These are phyloP conservation scores for Diaporthe ampelina DNA, from an alignment of 2,329 filamentous ascomycete species.

Conservation along the genomic window DNA sequence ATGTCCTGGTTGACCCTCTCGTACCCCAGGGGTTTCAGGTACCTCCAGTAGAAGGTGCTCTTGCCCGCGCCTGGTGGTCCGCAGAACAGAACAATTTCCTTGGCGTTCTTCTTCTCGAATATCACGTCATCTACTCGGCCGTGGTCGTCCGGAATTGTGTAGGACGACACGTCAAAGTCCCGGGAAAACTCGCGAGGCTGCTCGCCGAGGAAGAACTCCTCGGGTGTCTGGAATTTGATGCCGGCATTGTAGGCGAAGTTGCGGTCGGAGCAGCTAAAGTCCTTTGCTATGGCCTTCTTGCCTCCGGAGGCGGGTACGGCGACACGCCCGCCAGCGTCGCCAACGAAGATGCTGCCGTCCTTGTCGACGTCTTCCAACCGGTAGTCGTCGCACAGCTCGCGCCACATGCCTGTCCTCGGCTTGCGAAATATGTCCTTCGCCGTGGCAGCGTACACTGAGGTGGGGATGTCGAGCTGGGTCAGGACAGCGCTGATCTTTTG, in stretches of 20 bases:
- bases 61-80: slow-evolving; percentile 93
- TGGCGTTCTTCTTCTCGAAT: slow-evolving; percentile 71
- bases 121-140: slow-evolving; percentile 53
- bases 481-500: slow-evolving; percentile 80
- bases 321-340: slow-evolving; percentile 81
- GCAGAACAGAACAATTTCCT: slow-evolving; percentile 87
- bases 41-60: slow-evolving; percentile 87
- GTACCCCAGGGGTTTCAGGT: slow-evolving; percentile 84
- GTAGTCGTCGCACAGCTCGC: slow-evolving; percentile 70
- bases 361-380: slow-evolving; percentile 76
- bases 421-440: slow-evolving; percentile 87
- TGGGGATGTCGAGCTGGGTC: slow-evolving; percentile 79
- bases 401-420: slow-evolving; percentile 92
- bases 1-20: slow-evolving; percentile 91
- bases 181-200: slow-evolving; percentile 74
- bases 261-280: slow-evolving; percentile 77
- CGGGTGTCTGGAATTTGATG: slow-evolving; percentile 85
- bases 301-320: slow-evolving; percentile 52
- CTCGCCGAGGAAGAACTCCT: slow-evolving; percentile 88
- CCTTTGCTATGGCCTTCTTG: slow-evolving; percentile 57
- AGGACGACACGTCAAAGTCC: slow-evolving; percentile 77
- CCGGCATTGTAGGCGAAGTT: slow-evolving; percentile 90
- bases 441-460: slow-evolving; percentile 89
- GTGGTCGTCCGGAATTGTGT: slow-evolving; percentile 58
- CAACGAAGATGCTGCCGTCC: slow-evolving; percentile 83